phyloP scores from a whole-genome alignment of 78 protist species.

The Cavenderia fasciculata region DNA sequence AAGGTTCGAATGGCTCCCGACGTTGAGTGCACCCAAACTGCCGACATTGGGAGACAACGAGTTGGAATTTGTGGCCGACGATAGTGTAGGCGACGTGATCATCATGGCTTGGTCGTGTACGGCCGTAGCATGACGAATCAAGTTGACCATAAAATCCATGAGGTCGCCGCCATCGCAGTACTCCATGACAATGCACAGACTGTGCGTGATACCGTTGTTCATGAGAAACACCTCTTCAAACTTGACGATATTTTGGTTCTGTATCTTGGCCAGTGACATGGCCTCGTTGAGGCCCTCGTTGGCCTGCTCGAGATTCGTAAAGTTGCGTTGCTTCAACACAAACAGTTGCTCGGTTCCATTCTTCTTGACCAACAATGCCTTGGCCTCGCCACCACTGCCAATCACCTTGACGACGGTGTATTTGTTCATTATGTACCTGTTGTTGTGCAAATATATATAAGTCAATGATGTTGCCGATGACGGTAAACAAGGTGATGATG shows the following conservation, averaged over 20 bases:
- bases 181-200: constrained; percentile 70
- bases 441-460: background rate
- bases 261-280: constrained; percentile 29
- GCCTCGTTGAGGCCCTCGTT: constrained; percentile 56
- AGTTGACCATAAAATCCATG: constrained; percentile 21
- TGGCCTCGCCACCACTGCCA: constrained; percentile 53
- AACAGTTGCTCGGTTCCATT: constrained; percentile 19
- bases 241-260: constrained; percentile 5
- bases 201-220: background rate
- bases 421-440: constrained; percentile 34
- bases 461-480: background rate
- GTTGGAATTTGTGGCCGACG: too few species aligned
- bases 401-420: constrained; percentile 41
- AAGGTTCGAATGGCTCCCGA: too few species aligned
- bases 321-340: constrained; percentile 58
- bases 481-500: background rate
- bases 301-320: constrained; percentile 23
- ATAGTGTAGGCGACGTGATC: too few species aligned
- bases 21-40: too few species aligned
- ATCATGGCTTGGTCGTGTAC: too few species aligned
- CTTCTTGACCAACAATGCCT: constrained; percentile 32
- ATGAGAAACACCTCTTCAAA: constrained; percentile 55
- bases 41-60: too few species aligned
- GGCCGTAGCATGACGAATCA: background rate
- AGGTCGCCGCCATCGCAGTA: constrained; percentile 66